phyloP scores from a whole-genome alignment of 306 rosid species.

The Rosa persica region DNA sequence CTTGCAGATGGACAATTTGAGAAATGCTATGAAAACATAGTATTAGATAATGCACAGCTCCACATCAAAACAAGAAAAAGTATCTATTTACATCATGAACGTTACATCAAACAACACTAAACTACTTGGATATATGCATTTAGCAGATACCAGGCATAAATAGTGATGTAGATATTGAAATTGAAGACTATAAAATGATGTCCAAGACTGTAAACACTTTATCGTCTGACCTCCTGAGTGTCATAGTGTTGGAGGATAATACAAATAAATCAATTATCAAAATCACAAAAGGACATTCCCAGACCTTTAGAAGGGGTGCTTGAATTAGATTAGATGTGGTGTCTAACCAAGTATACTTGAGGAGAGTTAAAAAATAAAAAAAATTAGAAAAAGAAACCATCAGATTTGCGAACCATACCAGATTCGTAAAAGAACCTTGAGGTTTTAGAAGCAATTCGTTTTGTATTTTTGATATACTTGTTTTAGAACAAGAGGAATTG shows the following conservation, averaged over 20 bases:
- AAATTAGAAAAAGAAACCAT: slow-evolving; percentile 10
- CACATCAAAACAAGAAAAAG: background rate
- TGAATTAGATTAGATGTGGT: slow-evolving; percentile 20
- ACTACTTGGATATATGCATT: background rate
- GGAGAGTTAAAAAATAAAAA: no score
- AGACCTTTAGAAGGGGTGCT: slow-evolving; percentile 51
- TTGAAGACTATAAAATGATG: background rate
- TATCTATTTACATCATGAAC: slow-evolving; percentile 1
- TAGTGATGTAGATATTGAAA: background rate
- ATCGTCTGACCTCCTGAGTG: no score
- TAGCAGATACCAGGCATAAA: background rate
- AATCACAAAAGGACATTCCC: slow-evolving; percentile 74
- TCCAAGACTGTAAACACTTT: no score
- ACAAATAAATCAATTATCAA: no score
- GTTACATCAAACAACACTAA: background rate
- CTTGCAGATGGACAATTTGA: background rate
- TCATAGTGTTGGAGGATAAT: slow-evolving; percentile 50
- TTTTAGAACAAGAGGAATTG: no score
- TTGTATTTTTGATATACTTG: no score
- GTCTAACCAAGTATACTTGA: slow-evolving; percentile 14
- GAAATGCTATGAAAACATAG: background rate
- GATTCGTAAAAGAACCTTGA: no score
- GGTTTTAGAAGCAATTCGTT: no score
- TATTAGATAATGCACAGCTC: background rate
- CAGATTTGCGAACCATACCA: slow-evolving; percentile 46